These are phyloP conservation scores for Pichia nanzhaoensis DNA, from an alignment of 805 yeast genomes.

Conservation along the genomic window DNA sequence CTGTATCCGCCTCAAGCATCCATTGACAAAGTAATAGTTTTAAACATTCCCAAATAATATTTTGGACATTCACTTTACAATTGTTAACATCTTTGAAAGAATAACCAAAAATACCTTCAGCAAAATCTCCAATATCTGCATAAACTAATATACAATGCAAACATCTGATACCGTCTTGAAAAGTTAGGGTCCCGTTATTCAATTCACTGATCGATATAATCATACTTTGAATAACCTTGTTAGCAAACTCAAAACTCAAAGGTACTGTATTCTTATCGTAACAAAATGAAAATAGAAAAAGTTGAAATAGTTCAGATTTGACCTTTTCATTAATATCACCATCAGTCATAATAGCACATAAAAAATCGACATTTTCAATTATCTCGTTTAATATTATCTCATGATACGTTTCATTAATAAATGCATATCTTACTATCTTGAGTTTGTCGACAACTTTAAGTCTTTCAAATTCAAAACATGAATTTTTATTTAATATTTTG, in stretches of 20 bases:
- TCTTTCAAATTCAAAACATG: constrained; percentile 1
- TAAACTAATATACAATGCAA: constrained; percentile 1
- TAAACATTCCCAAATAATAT: constrained; percentile 5
- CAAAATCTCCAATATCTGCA: constrained; percentile 4
- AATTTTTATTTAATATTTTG: not conserved
- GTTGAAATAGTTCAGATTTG: constrained; percentile 4
- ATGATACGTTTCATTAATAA: constrained; percentile 3
- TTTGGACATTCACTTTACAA: not conserved
- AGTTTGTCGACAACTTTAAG: not conserved
- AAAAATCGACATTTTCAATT: constrained; percentile 2
- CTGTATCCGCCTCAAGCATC: constrained; percentile 2
- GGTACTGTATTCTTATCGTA: constrained; percentile 2
- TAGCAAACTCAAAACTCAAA: constrained; percentile 1
- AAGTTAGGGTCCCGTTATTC: not conserved
- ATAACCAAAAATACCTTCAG: not conserved
- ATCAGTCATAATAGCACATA: constrained; percentile 1
- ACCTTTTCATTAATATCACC: not conserved
- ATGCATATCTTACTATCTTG: constrained; percentile 2
- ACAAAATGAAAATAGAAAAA: constrained; percentile 4
- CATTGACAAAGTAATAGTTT: constrained; percentile 7
- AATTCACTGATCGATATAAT: not conserved
- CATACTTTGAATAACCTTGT: not conserved
- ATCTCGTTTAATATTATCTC: not conserved
- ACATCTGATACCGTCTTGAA: constrained; percentile 6
- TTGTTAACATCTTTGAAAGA: constrained; percentile 1